Evolutionary conservation across 768 basidiomycete genomes (phyloP).

Genomic region (Candolleomyces aberdarensis): DNA sequence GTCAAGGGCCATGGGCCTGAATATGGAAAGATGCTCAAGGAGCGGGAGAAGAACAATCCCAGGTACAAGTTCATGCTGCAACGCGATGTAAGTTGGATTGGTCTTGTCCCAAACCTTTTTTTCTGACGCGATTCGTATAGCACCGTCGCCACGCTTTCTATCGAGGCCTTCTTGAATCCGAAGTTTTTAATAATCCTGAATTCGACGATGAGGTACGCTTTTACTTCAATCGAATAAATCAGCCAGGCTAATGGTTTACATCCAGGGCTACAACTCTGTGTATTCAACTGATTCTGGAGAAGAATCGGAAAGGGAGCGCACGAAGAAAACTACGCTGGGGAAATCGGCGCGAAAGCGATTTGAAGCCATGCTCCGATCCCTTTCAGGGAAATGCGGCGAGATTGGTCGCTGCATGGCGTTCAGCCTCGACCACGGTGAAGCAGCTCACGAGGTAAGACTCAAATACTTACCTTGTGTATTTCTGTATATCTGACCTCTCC

Average conservation of each 20-base stretch:
- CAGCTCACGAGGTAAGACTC: slow-evolving; percentile 75
- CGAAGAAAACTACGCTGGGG: slow-evolving; percentile 74
- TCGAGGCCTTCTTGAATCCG: slow-evolving; percentile 61
- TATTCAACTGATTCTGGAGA: slow-evolving; percentile 94
- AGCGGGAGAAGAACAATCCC: slow-evolving; percentile 75
- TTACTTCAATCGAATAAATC: neutral
- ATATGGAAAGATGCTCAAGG: slow-evolving; percentile 72
- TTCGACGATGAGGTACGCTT: slow-evolving; percentile 75
- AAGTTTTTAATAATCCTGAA: slow-evolving; percentile 53
- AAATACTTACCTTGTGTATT: neutral
- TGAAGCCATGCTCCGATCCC: slow-evolving; percentile 83
- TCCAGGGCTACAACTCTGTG: slow-evolving; percentile 79
- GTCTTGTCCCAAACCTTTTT: neutral
- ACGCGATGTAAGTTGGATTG: slow-evolving; percentile 41
- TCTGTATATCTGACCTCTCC: neutral
- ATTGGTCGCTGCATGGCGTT: slow-evolving; percentile 97
- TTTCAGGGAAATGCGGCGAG: slow-evolving; percentile 85
- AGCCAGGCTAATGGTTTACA: neutral
- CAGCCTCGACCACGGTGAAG: slow-evolving; percentile 93
- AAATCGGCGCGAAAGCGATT: slow-evolving; percentile 79
- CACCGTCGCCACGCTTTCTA: slow-evolving; percentile 73
- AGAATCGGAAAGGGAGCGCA: slow-evolving; percentile 85
- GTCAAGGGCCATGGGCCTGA: slow-evolving; percentile 76
- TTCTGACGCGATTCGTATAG: slow-evolving; percentile 31
- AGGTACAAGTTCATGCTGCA: slow-evolving; percentile 77